A percentile compares a stretch with the other conserved stretches of the same genome.
Evolutionary conservation across 164 flowering plant species (phyloP).

Genomic region (Houttuynia cordata): DNA sequence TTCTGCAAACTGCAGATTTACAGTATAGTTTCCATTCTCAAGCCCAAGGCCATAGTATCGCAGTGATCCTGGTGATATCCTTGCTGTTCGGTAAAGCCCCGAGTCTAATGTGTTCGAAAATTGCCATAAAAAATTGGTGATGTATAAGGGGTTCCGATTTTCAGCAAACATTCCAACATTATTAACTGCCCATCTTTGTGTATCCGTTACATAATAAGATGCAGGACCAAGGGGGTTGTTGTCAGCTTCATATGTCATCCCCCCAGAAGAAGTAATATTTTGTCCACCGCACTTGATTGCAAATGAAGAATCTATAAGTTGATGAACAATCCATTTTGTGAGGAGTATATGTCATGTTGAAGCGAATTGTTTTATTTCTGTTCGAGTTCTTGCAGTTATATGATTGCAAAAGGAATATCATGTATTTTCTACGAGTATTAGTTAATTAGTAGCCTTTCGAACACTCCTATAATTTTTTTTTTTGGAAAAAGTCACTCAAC

Average conservation of each 20-base stretch:
- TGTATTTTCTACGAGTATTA: no score
- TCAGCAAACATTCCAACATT: slow-evolving; percentile 47
- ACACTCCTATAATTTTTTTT: no score
- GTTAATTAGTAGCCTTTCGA: no score
- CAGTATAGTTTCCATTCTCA: slow-evolving; percentile 69
- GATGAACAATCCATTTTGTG: no score
- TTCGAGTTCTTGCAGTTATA: no score
- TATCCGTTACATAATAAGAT: slow-evolving; percentile 37
- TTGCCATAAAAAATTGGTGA: slow-evolving; percentile 17
- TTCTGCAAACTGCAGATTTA: slow-evolving; percentile 68
- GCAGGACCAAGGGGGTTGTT: slow-evolving; percentile 55
- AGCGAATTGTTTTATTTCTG: no score
- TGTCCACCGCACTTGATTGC: slow-evolving; percentile 79
- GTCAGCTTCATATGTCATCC: slow-evolving; percentile 38
- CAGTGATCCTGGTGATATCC: slow-evolving; percentile 69
- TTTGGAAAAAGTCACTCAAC: no score
- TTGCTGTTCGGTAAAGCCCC: slow-evolving; percentile 55
- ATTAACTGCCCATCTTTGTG: slow-evolving; percentile 68
- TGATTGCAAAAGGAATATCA: no score
- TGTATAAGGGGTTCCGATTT: slow-evolving; percentile 23
- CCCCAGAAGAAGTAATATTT: slow-evolving; percentile 23
- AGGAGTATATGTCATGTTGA: no score
- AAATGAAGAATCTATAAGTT: slow-evolving; percentile 34
- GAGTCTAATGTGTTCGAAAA: slow-evolving; percentile 41
- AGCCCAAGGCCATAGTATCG: slow-evolving; percentile 87